Conservation (phyloP, 257 asterid species). For the Paraleonurus japonicus region DNA sequence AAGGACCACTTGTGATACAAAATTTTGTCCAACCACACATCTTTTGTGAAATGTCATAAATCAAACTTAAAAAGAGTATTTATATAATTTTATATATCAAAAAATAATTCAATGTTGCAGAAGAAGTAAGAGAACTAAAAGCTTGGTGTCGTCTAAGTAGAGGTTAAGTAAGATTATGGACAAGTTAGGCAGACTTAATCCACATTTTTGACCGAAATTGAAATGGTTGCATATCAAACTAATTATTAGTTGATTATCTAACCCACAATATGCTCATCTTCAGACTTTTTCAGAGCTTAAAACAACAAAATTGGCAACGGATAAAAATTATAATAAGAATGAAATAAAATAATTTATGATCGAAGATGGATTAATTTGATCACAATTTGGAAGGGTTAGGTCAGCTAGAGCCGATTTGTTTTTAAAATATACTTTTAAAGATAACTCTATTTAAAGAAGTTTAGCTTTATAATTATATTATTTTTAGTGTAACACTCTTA, state of each 20-base stretch:
- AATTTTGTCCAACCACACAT: background rate
- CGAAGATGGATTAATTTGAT: no score
- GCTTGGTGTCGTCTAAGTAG: background rate
- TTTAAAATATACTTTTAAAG: no score
- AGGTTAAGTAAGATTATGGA: constrained; percentile 4
- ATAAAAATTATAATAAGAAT: no score
- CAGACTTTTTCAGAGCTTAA: background rate
- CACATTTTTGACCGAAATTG: background rate
- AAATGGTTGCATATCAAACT: background rate
- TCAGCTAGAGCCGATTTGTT: no score
- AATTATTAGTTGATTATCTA: background rate
- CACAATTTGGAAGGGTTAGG: no score
- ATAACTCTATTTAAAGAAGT: no score
- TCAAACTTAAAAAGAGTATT: background rate
- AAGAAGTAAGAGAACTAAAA: background rate
- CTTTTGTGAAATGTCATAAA: background rate
- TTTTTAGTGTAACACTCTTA: no score
- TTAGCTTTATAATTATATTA: no score
- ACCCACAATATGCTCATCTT: background rate
- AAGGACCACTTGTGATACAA: constrained; percentile 4
- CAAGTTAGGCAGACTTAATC: constrained; percentile 7
- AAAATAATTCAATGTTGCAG: background rate
- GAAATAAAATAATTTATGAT: no score
- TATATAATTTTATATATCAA: background rate
- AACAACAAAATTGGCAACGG: background rate